These are phyloP conservation scores for Seiridium cupressi DNA, from an alignment of 2,329 filamentous ascomycete genomes.

Conservation along the genomic window DNA sequence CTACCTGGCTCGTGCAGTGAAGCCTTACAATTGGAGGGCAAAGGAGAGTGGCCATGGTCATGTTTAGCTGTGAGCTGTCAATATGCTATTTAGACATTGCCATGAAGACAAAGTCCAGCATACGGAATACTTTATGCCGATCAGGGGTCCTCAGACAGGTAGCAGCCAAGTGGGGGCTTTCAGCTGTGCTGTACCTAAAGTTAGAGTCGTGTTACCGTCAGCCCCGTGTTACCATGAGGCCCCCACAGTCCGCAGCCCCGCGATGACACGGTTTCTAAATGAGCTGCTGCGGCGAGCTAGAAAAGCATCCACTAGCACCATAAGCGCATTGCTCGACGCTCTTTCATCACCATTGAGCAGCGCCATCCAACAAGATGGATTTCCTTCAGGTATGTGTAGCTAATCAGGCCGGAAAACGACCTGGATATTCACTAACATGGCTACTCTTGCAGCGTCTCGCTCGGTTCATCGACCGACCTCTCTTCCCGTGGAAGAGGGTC, in stretches of 20 bases:
- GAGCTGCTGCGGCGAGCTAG: constrained; percentile 12
- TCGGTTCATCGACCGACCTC: constrained; percentile 81
- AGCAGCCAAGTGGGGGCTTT: background rate
- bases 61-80: no score
- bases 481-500: constrained; percentile 96
- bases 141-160: no score
- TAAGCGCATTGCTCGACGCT: background rate
- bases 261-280: constrained; percentile 12
- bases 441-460: constrained; percentile 62
- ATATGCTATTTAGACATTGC: no score
- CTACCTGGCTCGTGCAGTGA: no score
- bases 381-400: background rate
- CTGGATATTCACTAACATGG: background rate
- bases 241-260: background rate
- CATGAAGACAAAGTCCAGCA: no score
- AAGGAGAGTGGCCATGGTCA: no score
- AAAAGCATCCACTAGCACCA: constrained; percentile 1
- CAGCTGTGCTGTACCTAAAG: background rate
- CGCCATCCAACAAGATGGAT: background rate
- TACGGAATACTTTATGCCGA: no score
- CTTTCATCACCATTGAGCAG: constrained; percentile 1
- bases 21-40: no score
- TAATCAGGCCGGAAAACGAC: no score
- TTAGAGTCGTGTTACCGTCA: background rate
- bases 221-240: background rate